A percentile compares a stretch with the other conserved stretches of the same genome.
phyloP scores from a whole-genome alignment of 1,284 basidiomycete species.

The Sutorius eximius region DNA sequence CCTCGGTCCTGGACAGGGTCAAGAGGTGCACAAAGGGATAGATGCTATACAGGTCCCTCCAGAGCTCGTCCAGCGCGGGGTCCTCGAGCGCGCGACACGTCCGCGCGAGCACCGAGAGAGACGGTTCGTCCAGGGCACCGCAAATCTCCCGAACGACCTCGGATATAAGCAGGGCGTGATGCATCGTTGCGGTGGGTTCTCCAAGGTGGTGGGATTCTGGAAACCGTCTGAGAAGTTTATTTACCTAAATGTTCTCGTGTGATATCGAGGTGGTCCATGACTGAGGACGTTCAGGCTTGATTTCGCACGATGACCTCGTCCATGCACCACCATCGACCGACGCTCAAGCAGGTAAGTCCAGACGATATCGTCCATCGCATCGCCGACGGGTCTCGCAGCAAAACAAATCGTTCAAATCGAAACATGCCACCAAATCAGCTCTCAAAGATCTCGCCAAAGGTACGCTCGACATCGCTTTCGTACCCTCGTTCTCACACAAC shows the following conservation, averaged over 20 bases:
- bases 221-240: conserved; percentile 8
- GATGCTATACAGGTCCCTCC: conserved; percentile 23
- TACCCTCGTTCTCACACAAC: neutral
- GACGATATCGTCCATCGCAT: neutral
- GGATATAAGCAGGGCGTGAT: conserved; percentile 26
- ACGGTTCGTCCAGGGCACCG: conserved; percentile 5
- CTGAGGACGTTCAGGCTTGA: neutral
- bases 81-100: conserved; percentile 27
- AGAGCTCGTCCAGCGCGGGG: conserved; percentile 29
- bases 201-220: neutral
- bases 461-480: conserved; percentile 26
- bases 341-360: conserved; percentile 75
- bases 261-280: neutral
- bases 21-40: conserved; percentile 27
- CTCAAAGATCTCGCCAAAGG: conserved; percentile 84
- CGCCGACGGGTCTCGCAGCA: conserved; percentile 44
- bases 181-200: conserved; percentile 16
- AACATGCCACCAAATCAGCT: conserved; percentile 82
- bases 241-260: conserved; percentile 26
- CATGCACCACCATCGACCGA: conserved; percentile 69
- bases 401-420: conserved; percentile 90
- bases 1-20: neutral
- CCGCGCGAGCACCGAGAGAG: conserved; percentile 22
- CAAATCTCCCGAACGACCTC: conserved; percentile 24
- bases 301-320: conserved; percentile 32